Evolutionary conservation across 768 basidiomycete genomes (phyloP).

Genomic region (Hericium alpestre): DNA sequence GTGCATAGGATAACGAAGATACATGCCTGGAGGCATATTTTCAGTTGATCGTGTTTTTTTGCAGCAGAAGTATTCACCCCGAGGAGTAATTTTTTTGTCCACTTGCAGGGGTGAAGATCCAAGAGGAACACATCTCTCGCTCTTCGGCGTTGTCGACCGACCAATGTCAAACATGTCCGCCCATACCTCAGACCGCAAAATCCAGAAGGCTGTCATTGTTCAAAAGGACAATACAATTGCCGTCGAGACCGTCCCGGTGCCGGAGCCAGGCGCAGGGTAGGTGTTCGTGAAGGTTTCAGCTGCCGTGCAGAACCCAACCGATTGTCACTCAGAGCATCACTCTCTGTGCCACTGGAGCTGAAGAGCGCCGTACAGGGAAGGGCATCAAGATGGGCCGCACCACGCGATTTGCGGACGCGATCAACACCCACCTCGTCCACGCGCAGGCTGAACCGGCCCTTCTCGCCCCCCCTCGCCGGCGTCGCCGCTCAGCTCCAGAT

Average conservation of each 20-base stretch:
- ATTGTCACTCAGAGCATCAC: background rate
- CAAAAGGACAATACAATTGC: background rate
- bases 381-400: background rate
- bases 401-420: too few species aligned
- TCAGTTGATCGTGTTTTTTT: too few species aligned
- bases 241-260: background rate
- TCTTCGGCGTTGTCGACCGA: too few species aligned
- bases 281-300: background rate
- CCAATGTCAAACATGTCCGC: too few species aligned
- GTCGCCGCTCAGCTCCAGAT: constrained; percentile 47
- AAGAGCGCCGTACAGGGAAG: too few species aligned
- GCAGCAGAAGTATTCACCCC: too few species aligned
- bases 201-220: background rate
- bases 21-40: too few species aligned
- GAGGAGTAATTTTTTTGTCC: too few species aligned
- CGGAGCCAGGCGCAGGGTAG: background rate
- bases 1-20: too few species aligned
- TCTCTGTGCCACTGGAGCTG: too few species aligned
- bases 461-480: constrained; percentile 63
- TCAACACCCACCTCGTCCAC: constrained; percentile 54
- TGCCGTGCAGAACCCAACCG: background rate
- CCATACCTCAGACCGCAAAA: background rate
- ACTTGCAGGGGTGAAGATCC: too few species aligned
- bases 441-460: constrained; percentile 61
- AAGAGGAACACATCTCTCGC: too few species aligned